Evolutionary conservation across 371 early-diverging fungal species (phyloP).

Genomic region (Haplosporangium sp.): DNA sequence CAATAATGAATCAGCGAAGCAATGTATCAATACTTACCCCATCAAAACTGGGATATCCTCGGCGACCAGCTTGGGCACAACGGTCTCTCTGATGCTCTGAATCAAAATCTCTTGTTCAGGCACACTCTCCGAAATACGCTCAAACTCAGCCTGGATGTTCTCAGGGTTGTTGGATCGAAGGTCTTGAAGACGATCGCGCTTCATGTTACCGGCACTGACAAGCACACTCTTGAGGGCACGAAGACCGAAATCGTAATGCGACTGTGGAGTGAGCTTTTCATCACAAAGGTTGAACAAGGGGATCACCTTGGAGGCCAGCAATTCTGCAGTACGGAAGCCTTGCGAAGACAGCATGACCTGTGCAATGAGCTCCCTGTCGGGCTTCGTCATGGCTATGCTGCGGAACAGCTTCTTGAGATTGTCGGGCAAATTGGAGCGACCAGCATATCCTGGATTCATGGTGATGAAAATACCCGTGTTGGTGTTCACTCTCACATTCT

Average conservation of each 20-base stretch:
- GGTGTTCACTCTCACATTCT: conserved; percentile 84
- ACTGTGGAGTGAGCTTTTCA: conserved; percentile 94
- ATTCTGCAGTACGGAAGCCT: conserved; percentile 97
- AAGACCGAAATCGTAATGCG: conserved; percentile 99
- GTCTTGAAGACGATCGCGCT: conserved; percentile 84
- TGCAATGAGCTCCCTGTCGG: conserved; percentile 97
- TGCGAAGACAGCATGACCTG: conserved; percentile 99
- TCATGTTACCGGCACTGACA: conserved; percentile 96
- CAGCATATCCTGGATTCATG: conserved; percentile 99
- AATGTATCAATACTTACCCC: conserved; percentile 57
- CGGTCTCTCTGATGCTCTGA: conserved; percentile 95
- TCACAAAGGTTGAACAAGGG: conserved; percentile 95
- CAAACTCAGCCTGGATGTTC: conserved; percentile 60
- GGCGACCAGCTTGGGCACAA: conserved; percentile 96
- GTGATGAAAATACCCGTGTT: conserved; percentile 99
- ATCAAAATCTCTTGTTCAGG: conserved; percentile 95
- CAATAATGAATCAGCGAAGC: background rate
- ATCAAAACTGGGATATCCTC: conserved; percentile 92
- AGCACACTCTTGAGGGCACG: conserved; percentile 99
- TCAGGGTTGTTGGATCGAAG: conserved; percentile 60
- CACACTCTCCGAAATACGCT: conserved; percentile 70
- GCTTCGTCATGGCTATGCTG: conserved; percentile 98
- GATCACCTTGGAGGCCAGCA: conserved; percentile 94
- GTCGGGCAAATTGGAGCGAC: conserved; percentile 98
- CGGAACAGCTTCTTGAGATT: conserved; percentile 98